Evolutionary conservation across 805 yeast species (phyloP), one percentile per base, ranked within the genome.

Genomic region (Priceomyces fermenticarens): DNA sequence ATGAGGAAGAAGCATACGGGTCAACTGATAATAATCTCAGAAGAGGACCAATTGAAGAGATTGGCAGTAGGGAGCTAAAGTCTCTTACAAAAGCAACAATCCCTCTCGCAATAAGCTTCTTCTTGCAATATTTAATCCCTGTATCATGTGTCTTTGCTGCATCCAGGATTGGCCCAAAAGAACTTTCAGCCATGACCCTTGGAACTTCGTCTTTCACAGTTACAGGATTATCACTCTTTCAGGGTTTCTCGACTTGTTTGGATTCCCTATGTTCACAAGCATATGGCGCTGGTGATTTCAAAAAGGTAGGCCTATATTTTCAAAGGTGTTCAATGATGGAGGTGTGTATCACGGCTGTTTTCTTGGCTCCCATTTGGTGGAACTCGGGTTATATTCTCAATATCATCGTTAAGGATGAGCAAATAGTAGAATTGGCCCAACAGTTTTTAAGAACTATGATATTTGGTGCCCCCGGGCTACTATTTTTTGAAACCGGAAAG

Each of bases 181-280:
- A 87, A 58, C 67, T 86, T 31, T 91, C 90, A 2, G 93, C 95
- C 0, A 89, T 85, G 2, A 81, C 91, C 0, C 65, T 86, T 46
- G 90, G 87, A 1, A 75, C 85, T 0, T 85, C 86, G 84, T 85
- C 93, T 0, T 83, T 87, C 10, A 83, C 82, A 48, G 84, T 87
- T 44, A 81, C 90, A 0, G 77, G 74, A 0, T 73, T 83, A 45
- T 88, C 93, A 0, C 67, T 85, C 16, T 81, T 84, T 54, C 91
- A 85, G 54, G 95, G 95, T 3, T 75, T 86, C 49, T 78, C 93
- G 1, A 85, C 95, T 0, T 81, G 88, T 41, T 66, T 86, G 40
- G 95, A 86, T 57, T 84, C 93, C 0, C 67, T 86, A 23, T 85
- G 91, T 54, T 82, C 95, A 0, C 95, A 86, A 58, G 90, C 95